Evolutionary conservation across 2,329 filamentous ascomycete species (phyloP), one percentile per base, ranked within the genome.

Genomic region (Aspergillus spinulosporus): DNA sequence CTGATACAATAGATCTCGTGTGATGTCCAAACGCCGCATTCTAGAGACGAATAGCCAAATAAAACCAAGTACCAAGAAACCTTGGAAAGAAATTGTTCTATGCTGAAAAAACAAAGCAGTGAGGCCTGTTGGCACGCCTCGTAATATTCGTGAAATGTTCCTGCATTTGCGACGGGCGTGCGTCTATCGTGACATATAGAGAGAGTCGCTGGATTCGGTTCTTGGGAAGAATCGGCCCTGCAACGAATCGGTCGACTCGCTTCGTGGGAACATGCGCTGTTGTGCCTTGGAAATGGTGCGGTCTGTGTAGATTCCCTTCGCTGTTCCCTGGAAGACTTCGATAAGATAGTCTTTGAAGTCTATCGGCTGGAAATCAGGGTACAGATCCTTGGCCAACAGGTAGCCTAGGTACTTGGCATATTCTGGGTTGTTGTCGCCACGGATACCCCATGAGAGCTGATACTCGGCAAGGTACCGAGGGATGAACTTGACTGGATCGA

Each of bases 351-450:
- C 69, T 56, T 68, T 66, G 60, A 78, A 76, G 14, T 68, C 67
- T 32, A 64, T 74, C 1, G 71, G 72, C 51, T 74, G 59, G 52
- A 83, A 71, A 15, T 82, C 80, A 2, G 82, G 82, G 62, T 84
- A 85, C 26, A 85, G 68, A 14, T 84, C 78, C 61, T 77, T 78
- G 32, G 72, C 75, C 52, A 76, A 72, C 14, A 84, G 57, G 64
- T 84, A 84, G 1, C 82, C 82, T 4, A 85, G 70, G 58, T 84
- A 84, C 49, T 74, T 71, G 8, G 83, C 83, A 59, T 77, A 74
- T 53, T 81, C 78, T 0, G 78, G 79, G 7, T 72, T 78, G 65
- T 84, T 84, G 59, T 86, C 82, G 1, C 76, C 79, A 1, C 82
- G 73, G 21, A 84, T 63, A 12, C 73, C 76, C 73, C 73, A 79